A percentile compares a stretch with the other conserved stretches of the same genome.
These are phyloP conservation scores for Globisporangium nagaii DNA, from an alignment of 352 stramenopile genomes.

Conservation along the genomic window DNA sequence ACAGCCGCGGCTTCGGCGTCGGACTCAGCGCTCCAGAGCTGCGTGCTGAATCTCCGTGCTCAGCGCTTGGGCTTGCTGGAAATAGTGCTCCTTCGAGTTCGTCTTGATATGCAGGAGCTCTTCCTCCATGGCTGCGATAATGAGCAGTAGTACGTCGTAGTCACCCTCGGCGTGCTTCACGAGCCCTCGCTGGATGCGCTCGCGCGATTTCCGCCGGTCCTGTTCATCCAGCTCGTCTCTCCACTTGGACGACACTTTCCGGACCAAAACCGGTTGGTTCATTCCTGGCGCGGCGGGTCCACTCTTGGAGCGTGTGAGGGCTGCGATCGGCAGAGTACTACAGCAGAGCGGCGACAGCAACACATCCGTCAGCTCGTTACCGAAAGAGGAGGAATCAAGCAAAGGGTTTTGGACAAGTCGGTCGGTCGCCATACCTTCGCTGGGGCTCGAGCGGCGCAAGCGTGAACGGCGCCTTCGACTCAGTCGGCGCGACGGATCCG, in stretches of 20 bases:
- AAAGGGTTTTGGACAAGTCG: too few relatives aligned
- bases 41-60: constrained; percentile 44
- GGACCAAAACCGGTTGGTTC: constrained; percentile 36
- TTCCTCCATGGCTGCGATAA: constrained; percentile 71
- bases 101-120: constrained; percentile 76
- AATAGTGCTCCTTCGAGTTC: constrained; percentile 59
- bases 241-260: constrained; percentile 45
- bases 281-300: constrained; percentile 2
- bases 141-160: constrained; percentile 56
- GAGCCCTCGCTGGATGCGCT: constrained; percentile 61
- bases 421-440: neutral
- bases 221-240: constrained; percentile 42
- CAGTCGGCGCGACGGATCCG: too few relatives aligned
- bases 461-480: constrained; percentile 1
- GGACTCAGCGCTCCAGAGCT: constrained; percentile 28
- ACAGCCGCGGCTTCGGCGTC: too few relatives aligned
- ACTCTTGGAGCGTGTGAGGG: neutral
- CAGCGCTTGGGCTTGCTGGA: constrained; percentile 48
- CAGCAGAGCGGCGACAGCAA: neutral
- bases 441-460: constrained; percentile 3
- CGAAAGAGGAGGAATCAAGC: too few relatives aligned
- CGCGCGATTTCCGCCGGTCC: constrained; percentile 56
- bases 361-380: neutral
- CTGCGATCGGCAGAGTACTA: constrained; percentile 6
- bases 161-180: constrained; percentile 45